Evolutionary conservation across 2,329 filamentous ascomycete genomes (phyloP).

Genomic region (Phialophora expanda): DNA sequence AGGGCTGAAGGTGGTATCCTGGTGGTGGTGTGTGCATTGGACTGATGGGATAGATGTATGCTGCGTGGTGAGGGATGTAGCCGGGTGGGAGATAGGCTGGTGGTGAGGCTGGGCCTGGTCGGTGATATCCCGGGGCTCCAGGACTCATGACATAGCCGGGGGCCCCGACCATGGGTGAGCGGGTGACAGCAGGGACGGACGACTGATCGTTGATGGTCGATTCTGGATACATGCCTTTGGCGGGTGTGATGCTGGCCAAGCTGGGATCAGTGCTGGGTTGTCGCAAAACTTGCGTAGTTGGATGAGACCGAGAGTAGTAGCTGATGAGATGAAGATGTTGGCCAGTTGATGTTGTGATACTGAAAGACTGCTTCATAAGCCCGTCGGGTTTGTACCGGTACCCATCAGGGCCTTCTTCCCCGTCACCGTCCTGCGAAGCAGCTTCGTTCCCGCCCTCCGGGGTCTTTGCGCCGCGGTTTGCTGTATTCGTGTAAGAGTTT

Average conservation of each 20-base stretch:
- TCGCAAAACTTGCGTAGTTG: constrained; percentile 72
- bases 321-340: constrained; percentile 97
- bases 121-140: constrained; percentile 61
- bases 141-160: constrained; percentile 59
- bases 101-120: constrained; percentile 48
- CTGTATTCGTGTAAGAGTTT: constrained; percentile 65
- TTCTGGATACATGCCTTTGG: constrained; percentile 96
- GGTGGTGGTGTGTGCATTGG: constrained; percentile 52
- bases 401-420: constrained; percentile 78
- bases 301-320: constrained; percentile 85
- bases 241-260: constrained; percentile 80
- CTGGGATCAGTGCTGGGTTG: constrained; percentile 81
- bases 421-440: constrained; percentile 68
- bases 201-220: constrained; percentile 87
- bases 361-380: constrained; percentile 99
- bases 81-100: constrained; percentile 46
- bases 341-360: constrained; percentile 87
- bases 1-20: constrained; percentile 36
- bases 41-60: constrained; percentile 53
- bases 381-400: constrained; percentile 96
- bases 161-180: constrained; percentile 69
- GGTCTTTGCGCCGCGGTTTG: constrained; percentile 70
- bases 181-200: constrained; percentile 78
- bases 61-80: constrained; percentile 38
- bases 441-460: constrained; percentile 87